Evolutionary conservation across 441 rosid genomes (phyloP), one percentile per base, ranked within the genome.

Genomic region (Jatropha multifida): DNA sequence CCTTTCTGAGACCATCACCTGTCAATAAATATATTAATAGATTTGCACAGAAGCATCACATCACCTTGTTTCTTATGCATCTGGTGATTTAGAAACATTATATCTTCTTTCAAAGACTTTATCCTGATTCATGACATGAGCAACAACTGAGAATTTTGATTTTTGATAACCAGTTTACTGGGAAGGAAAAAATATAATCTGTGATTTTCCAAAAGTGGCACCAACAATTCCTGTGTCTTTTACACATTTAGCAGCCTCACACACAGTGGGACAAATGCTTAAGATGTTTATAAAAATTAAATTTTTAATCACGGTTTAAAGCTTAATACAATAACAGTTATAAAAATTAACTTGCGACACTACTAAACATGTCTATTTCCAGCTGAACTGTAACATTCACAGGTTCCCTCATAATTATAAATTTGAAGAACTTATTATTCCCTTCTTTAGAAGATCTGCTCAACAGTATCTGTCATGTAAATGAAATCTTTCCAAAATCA

Each of bases 401-500:
- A 58, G 63, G 40, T 72, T 77, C 75, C 66, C 37, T 69, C 68
- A 72, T 62, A 69, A 52, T 40, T 13, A 58, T 65, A 74, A 51
- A 42, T 42, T 46, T 9, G 10, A 54, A 59, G 0, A 56, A 49
- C 54, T 71, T 48, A 26, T 77, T 74, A 73, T 78, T 82, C 66
- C 44, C 54, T 78, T 55, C 71, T 37, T 32, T 71, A 6, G 37
- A 71, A 68, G 49, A 70, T 59, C 65, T 68, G 51, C 65, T 72
- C 70, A 67, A 72, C 63, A 52, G 56, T 8, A 77, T 41, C 46
- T 59, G 40, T 38, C n/a, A 55, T 62, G 60, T 72, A 10, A 65
- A 60, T 49, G 55, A 78, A 74, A 84, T 44, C 69, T 68, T 76
- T 27, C 12, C 37, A 77, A 77, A 48, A 65, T 68, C 13, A 48